A percentile compares a stretch with the other conserved stretches of the same genome.
Evolutionary conservation across 2,329 filamentous ascomycete genomes (phyloP).

Genomic region (Clathrospora elynae): DNA sequence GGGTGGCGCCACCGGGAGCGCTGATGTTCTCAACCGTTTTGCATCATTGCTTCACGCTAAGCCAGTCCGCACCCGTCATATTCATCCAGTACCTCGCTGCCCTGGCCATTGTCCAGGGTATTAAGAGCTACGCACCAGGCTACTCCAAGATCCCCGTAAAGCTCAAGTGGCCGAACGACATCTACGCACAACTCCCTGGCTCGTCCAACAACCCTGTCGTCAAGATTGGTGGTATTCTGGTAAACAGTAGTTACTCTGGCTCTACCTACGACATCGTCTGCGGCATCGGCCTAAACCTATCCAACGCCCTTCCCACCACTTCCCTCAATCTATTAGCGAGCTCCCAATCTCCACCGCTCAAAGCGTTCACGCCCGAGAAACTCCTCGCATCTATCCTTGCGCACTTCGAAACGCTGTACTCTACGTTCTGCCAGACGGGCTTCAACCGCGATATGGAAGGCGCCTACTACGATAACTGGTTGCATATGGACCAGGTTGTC

Average conservation of each 20-base stretch:
- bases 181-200: constrained; percentile 60
- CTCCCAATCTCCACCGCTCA: constrained; percentile 43
- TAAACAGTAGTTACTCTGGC: constrained; percentile 81
- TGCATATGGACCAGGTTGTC: constrained; percentile 70
- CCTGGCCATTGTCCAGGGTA: constrained; percentile 81
- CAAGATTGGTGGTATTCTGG: constrained; percentile 92
- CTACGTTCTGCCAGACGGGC: constrained; percentile 72
- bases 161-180: constrained; percentile 97
- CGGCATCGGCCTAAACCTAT: constrained; percentile 81
- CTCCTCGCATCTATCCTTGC: constrained; percentile 82
- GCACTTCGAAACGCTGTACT: constrained; percentile 77
- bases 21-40: constrained; percentile 89
- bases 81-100: constrained; percentile 94
- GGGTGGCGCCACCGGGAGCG: constrained; percentile 86
- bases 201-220: constrained; percentile 64
- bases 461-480: constrained; percentile 70
- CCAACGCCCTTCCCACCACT: constrained; percentile 83
- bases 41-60: constrained; percentile 77
- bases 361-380: constrained; percentile 73
- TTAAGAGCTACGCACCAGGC: constrained; percentile 76
- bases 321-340: constrained; percentile 75
- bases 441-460: constrained; percentile 75
- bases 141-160: constrained; percentile 79
- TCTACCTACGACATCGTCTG: constrained; percentile 83
- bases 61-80: constrained; percentile 75